A percentile compares a stretch with the other conserved stretches of the same genome.
Evolutionary conservation across 2,329 filamentous ascomycete species (phyloP).

Genomic region (Botrytis deweyae): DNA sequence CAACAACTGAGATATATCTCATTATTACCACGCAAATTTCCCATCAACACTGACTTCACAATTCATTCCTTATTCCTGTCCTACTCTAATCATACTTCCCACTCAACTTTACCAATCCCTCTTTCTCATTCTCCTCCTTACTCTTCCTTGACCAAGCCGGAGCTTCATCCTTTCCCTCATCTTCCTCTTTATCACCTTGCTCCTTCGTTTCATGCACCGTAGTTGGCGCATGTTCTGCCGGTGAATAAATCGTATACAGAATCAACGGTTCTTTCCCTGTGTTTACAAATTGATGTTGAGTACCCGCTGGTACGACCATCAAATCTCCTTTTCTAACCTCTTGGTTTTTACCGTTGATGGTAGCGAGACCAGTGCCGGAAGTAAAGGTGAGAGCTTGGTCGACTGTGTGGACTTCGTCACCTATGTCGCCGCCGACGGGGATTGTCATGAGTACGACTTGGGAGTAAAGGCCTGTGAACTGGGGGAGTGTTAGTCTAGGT

Average conservation of each 20-base stretch:
- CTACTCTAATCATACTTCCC: slow-evolving; percentile 36
- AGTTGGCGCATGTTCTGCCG: slow-evolving; percentile 59
- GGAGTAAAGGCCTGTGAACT: slow-evolving; percentile 59
- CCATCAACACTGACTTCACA: background rate
- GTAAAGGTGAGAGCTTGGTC: slow-evolving; percentile 67
- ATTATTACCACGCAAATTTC: too few species aligned
- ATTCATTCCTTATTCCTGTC: background rate
- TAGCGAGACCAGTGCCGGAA: slow-evolving; percentile 56
- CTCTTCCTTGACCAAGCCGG: slow-evolving; percentile 57
- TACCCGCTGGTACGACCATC: slow-evolving; percentile 63
- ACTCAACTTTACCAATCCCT: slow-evolving; percentile 51
- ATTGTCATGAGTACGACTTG: slow-evolving; percentile 66
- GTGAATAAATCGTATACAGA: slow-evolving; percentile 62
- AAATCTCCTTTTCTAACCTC: slow-evolving; percentile 40
- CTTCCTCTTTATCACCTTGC: slow-evolving; percentile 61
- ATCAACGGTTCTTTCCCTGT: slow-evolving; percentile 58
- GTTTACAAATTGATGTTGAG: slow-evolving; percentile 65
- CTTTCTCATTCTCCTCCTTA: slow-evolving; percentile 58
- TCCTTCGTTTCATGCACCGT: slow-evolving; percentile 63
- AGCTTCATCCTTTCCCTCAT: slow-evolving; percentile 59
- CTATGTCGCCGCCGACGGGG: slow-evolving; percentile 62
- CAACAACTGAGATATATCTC: background rate
- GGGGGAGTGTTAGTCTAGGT: background rate
- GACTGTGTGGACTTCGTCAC: slow-evolving; percentile 65
- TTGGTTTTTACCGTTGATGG: slow-evolving; percentile 58